Evolutionary conservation across 495 filamentous ascomycete species (phyloP), one percentile per base, ranked within the genome.

Genomic region (Penicillium arizonense): DNA sequence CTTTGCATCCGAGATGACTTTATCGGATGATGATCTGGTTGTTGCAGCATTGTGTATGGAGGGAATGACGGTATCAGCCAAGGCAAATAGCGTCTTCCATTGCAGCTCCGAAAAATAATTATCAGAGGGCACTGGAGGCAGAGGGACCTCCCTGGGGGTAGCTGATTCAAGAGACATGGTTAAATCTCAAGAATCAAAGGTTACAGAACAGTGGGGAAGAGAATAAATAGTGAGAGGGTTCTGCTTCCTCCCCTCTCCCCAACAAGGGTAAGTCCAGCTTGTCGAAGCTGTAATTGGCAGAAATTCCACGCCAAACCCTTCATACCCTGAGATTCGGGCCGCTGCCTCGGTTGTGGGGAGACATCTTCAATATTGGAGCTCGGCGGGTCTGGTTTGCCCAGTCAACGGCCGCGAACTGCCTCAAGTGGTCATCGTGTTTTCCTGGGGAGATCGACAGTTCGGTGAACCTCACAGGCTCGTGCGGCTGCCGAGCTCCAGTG

Each of bases 61-160:
- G 5, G 82, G 80, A 21, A 86, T 72, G 26, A 84, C 61, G 0
- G 80, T 73, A 53, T 84, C 81, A 26, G 77, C 76, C 5, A 85
- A 64, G 0, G 80, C 71, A 56, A 83, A 66, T 3, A 85, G 65
- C 0, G 74, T 83, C 3, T 56, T 71, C 82, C 82, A 85, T 72
- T 85, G 82, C 1, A 67, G 28, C 16, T 73, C 68, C 0, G 70
- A 75, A 50, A 82, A 79, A 50, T 75, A 65, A 9, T 69, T 57
- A 20, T 63, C 55, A 10, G 64, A 58, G 1, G 71, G 67, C 8
- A 59, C 63, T 4, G 75, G 70, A 12, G 75, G 70, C 8, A 81
- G 57, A 35, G 77, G 65, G n/a, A 70, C 65, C n/a, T 71, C 72
- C 53, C 71, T 41, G 8, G 78, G 78, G 23, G 59, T 64, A 54